Percentiles rank a stretch among this genome's conserved stretches.
phyloP scores from a whole-genome alignment of 2,329 filamentous ascomycete genomes.

The Acephala macrosclerotiorum region DNA sequence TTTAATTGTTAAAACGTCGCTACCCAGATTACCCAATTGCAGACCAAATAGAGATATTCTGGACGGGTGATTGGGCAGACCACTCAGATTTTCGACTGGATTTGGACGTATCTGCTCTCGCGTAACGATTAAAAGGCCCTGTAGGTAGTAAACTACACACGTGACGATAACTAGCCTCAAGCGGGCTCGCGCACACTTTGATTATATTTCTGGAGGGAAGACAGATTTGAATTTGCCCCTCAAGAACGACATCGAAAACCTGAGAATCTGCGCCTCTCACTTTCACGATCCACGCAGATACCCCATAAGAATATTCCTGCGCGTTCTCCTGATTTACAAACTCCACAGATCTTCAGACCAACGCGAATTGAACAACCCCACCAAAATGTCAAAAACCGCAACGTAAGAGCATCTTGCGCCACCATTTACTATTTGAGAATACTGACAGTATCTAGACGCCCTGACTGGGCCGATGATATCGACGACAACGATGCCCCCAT shows the following conservation, averaged over 20 bases:
- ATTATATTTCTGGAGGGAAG: background rate
- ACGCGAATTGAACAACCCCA: constrained; percentile 10
- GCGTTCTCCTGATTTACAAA: background rate
- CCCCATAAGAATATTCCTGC: background rate
- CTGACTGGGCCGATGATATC: constrained; percentile 93
- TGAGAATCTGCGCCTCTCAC: background rate
- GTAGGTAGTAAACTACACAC: no score
- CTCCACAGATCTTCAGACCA: background rate
- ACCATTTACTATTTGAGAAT: background rate
- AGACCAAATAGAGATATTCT: no score
- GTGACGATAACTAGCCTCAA: background rate
- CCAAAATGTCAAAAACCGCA: constrained; percentile 54
- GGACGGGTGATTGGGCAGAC: no score
- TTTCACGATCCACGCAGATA: background rate
- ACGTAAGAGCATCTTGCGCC: constrained; percentile 47
- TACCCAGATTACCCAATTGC: no score
- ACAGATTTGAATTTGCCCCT: constrained; percentile 4
- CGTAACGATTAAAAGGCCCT: no score
- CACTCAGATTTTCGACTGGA: no score
- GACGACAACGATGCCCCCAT: constrained; percentile 78
- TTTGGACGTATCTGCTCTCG: no score
- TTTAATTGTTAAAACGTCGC: no score
- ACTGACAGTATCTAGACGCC: constrained; percentile 38
- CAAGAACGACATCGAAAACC: background rate
- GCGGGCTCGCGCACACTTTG: background rate